Evolutionary conservation across 148 eudicot species (phyloP).

Genomic region (Rhododendron ovatum): DNA sequence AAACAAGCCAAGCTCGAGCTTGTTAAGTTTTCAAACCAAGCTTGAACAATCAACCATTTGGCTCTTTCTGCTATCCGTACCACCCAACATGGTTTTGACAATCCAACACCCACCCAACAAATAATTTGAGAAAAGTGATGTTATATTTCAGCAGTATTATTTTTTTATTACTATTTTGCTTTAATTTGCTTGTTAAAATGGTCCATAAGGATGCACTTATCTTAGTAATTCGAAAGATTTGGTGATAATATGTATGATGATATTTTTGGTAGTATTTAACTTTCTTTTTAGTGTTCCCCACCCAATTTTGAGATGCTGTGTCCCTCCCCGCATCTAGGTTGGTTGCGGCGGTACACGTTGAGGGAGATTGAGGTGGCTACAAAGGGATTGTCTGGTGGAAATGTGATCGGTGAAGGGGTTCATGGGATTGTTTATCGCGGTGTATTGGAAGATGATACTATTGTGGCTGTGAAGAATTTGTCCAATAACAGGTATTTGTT

Average conservation of each 20-base stretch:
- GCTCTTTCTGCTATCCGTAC: no score
- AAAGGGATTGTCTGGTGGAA: constrained; percentile 64
- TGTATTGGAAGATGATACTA: constrained; percentile 64
- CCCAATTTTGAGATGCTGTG: background rate
- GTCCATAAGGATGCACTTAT: background rate
- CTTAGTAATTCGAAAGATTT: background rate
- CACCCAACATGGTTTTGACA: background rate
- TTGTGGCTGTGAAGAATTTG: constrained; percentile 79
- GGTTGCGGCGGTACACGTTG: constrained; percentile 90
- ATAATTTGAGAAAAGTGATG: background rate
- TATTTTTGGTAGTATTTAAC: background rate
- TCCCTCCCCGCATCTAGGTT: constrained; percentile 47
- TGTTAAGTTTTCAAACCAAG: background rate
- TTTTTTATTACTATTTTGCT: background rate
- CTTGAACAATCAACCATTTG: background rate
- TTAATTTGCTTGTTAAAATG: background rate
- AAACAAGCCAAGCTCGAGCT: no score
- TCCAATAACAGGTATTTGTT: constrained; percentile 65
- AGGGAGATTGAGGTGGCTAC: constrained; percentile 83
- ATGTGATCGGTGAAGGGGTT: constrained; percentile 97
- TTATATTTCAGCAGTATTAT: background rate
- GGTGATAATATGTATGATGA: background rate
- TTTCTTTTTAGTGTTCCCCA: background rate
- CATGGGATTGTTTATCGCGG: constrained; percentile 92
- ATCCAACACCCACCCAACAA: no score